Evolutionary conservation across 2,329 filamentous ascomycete species (phyloP).

Genomic region (Pyrenophora graminea): DNA sequence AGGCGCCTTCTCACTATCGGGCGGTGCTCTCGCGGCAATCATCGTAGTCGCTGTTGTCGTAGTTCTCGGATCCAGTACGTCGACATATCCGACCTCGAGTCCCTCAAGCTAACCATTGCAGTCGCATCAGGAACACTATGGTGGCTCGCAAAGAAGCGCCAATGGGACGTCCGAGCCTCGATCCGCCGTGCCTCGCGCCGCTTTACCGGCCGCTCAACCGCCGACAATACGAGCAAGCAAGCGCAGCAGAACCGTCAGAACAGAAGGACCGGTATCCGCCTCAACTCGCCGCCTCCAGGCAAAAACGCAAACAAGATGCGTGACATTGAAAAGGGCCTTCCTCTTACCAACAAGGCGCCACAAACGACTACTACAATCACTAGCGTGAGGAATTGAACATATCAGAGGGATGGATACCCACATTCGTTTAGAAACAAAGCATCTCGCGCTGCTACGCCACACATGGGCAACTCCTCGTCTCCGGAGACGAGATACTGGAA

Average conservation of each 20-base stretch:
- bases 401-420: background rate
- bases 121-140: slow-evolving; percentile 71
- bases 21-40: slow-evolving; percentile 73
- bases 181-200: slow-evolving; percentile 66
- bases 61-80: slow-evolving; percentile 65
- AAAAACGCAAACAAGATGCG: slow-evolving; percentile 24
- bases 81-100: background rate
- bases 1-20: slow-evolving; percentile 66
- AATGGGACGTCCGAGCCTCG: slow-evolving; percentile 77
- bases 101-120: slow-evolving; percentile 39
- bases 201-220: slow-evolving; percentile 47
- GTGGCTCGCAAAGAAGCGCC: slow-evolving; percentile 80
- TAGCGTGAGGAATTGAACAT: slow-evolving; percentile 27
- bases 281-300: slow-evolving; percentile 41
- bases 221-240: slow-evolving; percentile 18
- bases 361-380: slow-evolving; percentile 43
- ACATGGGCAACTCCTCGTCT: background rate
- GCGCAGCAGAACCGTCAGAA: slow-evolving; percentile 37
- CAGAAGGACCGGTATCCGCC: slow-evolving; percentile 42
- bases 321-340: slow-evolving; percentile 44
- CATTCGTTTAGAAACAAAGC: background rate
- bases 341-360: slow-evolving; percentile 25
- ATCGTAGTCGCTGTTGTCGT: slow-evolving; percentile 72
- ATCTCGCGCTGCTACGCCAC: background rate
- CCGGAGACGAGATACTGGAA: background rate